Conservation (phyloP, 2,329 filamentous ascomycete species). For the Ophiocordyceps polyrhachis-furcata region DNA sequence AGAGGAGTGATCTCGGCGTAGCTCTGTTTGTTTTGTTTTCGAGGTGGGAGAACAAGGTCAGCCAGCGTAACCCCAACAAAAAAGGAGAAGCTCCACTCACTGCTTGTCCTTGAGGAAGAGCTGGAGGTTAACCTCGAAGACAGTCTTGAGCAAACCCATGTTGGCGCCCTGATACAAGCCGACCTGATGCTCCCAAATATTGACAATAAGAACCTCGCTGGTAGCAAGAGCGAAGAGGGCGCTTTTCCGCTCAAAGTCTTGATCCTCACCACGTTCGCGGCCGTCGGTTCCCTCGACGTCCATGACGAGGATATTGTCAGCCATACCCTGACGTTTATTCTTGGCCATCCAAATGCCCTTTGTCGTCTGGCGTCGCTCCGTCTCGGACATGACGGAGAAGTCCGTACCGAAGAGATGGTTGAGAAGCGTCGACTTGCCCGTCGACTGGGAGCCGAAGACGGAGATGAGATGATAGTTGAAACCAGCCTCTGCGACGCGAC, state of each 20-base stretch:
- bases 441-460: conserved; percentile 96
- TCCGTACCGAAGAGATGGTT: conserved; percentile 91
- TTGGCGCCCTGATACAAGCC: conserved; percentile 96
- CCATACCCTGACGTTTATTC: conserved; percentile 72
- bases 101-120: conserved; percentile 90
- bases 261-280: conserved; percentile 87
- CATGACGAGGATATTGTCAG: conserved; percentile 97
- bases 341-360: conserved; percentile 99
- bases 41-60: neutral
- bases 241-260: conserved; percentile 97
- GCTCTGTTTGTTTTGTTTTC: conserved; percentile 33
- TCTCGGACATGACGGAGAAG: conserved; percentile 96
- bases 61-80: neutral
- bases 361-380: conserved; percentile 84
- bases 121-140: conserved; percentile 96
- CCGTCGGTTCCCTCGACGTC: conserved; percentile 97
- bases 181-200: conserved; percentile 99
- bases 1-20: conserved; percentile 75
- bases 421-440: conserved; percentile 90
- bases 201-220: conserved; percentile 93
- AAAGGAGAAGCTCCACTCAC: conserved; percentile 28
- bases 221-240: conserved; percentile 93
- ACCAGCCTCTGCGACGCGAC: conserved; percentile 67
- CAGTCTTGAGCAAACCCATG: conserved; percentile 95
- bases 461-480: conserved; percentile 99